Conservation (phyloP, 495 filamentous ascomycete species). For the Glutinoglossum americanum region DNA sequence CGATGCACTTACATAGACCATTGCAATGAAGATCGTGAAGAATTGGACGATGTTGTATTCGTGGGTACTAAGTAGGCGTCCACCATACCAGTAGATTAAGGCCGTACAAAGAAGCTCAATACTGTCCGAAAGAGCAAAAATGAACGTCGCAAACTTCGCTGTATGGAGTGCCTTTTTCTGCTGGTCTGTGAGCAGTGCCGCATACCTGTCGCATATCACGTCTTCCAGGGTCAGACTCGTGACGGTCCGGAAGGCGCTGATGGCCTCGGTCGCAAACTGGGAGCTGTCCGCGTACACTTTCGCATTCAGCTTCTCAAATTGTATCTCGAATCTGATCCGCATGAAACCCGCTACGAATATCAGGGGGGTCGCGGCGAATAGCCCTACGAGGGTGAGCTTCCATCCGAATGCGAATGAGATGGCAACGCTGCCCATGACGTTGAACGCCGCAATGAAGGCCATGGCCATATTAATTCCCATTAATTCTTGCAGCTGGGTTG, state of each 20-base stretch:
- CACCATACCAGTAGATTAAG: slow-evolving; percentile 26
- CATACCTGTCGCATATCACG: slow-evolving; percentile 26
- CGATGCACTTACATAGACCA: slow-evolving; percentile 17
- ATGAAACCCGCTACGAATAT: slow-evolving; percentile 28
- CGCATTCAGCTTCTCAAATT: slow-evolving; percentile 28
- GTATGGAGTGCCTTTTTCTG: slow-evolving; percentile 27
- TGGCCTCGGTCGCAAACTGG: slow-evolving; percentile 34
- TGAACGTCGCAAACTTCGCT: slow-evolving; percentile 26
- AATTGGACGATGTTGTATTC: neutral
- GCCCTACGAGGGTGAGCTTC: slow-evolving; percentile 30
- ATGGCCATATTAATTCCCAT: slow-evolving; percentile 33
- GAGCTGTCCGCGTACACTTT: slow-evolving; percentile 32
- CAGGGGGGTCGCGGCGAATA: slow-evolving; percentile 28
- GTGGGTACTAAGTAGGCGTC: slow-evolving; percentile 9
- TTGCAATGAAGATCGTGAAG: slow-evolving; percentile 21
- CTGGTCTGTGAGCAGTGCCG: slow-evolving; percentile 27
- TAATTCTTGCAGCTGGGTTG: slow-evolving; percentile 39
- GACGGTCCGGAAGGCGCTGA: slow-evolving; percentile 33
- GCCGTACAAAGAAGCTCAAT: slow-evolving; percentile 31
- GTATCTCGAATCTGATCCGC: slow-evolving; percentile 28
- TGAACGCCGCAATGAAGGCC: slow-evolving; percentile 26
- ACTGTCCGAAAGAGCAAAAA: slow-evolving; percentile 30
- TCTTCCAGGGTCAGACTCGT: slow-evolving; percentile 32
- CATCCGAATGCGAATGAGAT: slow-evolving; percentile 34
- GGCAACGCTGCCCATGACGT: slow-evolving; percentile 24